phyloP scores from a whole-genome alignment of 2,329 filamentous ascomycete species.

The Arthroderma uncinatum region DNA sequence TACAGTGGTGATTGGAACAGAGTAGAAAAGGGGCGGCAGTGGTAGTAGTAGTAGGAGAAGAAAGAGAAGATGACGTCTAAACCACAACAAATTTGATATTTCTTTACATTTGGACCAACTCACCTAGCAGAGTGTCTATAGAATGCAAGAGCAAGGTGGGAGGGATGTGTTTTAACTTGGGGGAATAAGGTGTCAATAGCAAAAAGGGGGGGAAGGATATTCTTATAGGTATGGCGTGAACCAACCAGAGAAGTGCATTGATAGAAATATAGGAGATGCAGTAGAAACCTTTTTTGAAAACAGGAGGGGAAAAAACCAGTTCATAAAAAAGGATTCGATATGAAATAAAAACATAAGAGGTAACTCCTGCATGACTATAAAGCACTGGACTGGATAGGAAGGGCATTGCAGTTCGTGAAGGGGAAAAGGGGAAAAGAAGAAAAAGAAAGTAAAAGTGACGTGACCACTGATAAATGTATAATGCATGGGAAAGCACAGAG shows the following conservation, averaged over 20 bases:
- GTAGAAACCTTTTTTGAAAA: background rate
- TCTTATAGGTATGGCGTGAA: background rate
- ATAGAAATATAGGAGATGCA: background rate
- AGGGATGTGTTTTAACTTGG: background rate
- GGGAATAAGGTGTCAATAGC: background rate
- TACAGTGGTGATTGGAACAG: background rate
- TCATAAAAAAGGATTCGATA: background rate
- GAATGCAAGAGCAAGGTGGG: background rate
- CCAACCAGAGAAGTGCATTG: background rate
- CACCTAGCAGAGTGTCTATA: slow-evolving; percentile 4
- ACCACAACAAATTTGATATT: slow-evolving; percentile 2
- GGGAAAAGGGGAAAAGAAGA: background rate
- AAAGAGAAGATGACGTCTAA: background rate
- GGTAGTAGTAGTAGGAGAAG: too few species aligned
- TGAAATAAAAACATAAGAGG: background rate
- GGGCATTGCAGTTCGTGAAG: background rate
- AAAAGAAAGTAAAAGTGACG: background rate
- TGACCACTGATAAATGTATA: background rate
- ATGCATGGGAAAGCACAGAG: background rate
- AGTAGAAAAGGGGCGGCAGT: background rate
- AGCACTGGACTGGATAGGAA: background rate
- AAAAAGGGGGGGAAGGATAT: background rate
- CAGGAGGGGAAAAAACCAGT: background rate
- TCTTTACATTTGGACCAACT: background rate
- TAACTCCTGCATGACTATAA: slow-evolving; percentile 5